Evolutionary conservation across 2,329 filamentous ascomycete genomes (phyloP), one percentile per base, ranked within the genome.

Genomic region (Aspergillus pseudoglaucus): DNA sequence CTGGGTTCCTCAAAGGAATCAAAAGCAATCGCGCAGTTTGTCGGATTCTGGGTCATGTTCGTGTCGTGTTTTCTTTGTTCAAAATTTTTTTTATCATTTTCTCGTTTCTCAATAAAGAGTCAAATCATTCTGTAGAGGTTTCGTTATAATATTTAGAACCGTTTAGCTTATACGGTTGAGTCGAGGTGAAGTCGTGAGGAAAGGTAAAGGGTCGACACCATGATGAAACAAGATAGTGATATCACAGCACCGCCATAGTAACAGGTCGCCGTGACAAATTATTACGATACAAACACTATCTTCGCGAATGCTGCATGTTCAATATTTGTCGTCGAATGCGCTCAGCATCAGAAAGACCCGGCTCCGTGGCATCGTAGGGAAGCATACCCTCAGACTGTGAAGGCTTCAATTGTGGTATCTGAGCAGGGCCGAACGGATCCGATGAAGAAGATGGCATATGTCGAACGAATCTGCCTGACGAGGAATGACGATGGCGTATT

Each of bases 391-490:
- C 14, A 35, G 6, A n/a, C n/a, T n/a, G 14, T 17, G 33, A 35
- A 4, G 37, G 17, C 37, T 39, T 20, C 10, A 39, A 39, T 6
- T 39, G n/a, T 10, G 33, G 17, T 6, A 37, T n/a, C n/a, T n/a
- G 33, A 37, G n/a, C n/a, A n/a, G 3, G 25, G 25, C 25, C 67
- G 52, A 73, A 74, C 2, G 72, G 68, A 47, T 75, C 72, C 8
- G 70, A 73, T 47, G 70, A 61, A 37, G 70, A 61, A 37, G 69
- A 74, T 27, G 69, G 65, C 10, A 65, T 68, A 53, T 73, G 71
- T 49, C 69, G 61, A 17, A 67, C 61, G 27, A 59, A 60, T 48
- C 64, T 59, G 20, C 57, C 50, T 14, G 59, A 55, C 4, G 59
- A 51, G 18, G 37, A 18, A 22, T 63, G 64, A 23, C 60, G 61